Evolutionary conservation across 345 rosid genomes (phyloP), one percentile per base, ranked within the genome.

Genomic region (Populus nigra): DNA sequence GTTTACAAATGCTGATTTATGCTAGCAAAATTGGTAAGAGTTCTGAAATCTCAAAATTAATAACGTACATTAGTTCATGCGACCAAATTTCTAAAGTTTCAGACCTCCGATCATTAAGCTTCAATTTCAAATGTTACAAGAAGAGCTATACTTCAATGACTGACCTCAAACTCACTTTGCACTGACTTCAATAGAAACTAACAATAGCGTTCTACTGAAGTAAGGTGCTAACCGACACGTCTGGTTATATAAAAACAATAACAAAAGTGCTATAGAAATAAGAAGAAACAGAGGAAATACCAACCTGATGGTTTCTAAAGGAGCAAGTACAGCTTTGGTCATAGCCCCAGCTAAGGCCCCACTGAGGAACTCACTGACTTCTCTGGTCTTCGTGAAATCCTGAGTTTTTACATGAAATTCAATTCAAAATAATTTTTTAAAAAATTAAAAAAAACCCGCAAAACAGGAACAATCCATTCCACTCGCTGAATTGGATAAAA

Each of bases 311-410:
- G 97, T 96, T 81, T 96, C 99, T 33, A 96, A 88, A 75, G 99
- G 99, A 86, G 99, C 99, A 72, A 96, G 99, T 76, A 92, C 85
- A 79, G 96, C 96, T 88, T 96, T 96, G 41, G 99, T 89, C 99
- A 96, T 92, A 35, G 97, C 99, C 71, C 99, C 99, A 1, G 99
- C 97, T 79, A 94, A 83, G 80, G 99, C 99, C 71, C 97, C 98
- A 76, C 99, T 96, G 57, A 94, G 90, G 87, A 96, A 96, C 84
- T 96, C 99, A 38, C 94, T 86, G 39, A 83, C 94, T 91, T 91
- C 99, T 78, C 97, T 91, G 68, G 89, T 84, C 82, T 77, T 89
- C 81, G 88, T 73, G 75, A 88, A 82, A 84, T 79, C 90, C 99
- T 92, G 88, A 83, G 82, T 73, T n/a, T 63, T 39, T 75, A 82